These are phyloP conservation scores for Hymenoscyphus repandus DNA, from an alignment of 2,329 filamentous ascomycete species.

Conservation along the genomic window DNA sequence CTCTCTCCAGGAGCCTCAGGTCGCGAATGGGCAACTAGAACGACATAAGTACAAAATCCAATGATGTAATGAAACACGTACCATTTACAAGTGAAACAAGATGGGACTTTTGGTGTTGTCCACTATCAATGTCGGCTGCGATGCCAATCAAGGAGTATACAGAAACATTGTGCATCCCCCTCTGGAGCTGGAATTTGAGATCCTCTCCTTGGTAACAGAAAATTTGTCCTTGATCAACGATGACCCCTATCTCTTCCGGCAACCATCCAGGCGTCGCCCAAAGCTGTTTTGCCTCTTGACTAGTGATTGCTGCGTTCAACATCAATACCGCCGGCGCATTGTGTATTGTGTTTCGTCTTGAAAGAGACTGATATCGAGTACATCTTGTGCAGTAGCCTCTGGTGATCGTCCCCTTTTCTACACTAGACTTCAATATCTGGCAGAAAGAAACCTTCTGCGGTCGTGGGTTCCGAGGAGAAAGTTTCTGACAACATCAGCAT, in stretches of 20 bases:
- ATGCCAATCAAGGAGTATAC: constrained; percentile 90
- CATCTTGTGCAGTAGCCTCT: constrained; percentile 93
- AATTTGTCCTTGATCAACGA: constrained; percentile 85
- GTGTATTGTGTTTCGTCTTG: constrained; percentile 78
- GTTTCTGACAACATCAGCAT: constrained; percentile 37
- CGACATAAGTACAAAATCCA: constrained; percentile 11
- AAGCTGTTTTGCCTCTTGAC: constrained; percentile 67
- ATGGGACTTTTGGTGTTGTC: constrained; percentile 80
- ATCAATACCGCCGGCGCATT: constrained; percentile 80
- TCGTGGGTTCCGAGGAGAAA: constrained; percentile 43
- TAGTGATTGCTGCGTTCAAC: constrained; percentile 75
- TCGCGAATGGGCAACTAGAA: constrained; percentile 60
- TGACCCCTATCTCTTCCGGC: constrained; percentile 88
- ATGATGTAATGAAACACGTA: constrained; percentile 32
- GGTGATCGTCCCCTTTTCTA: constrained; percentile 83
- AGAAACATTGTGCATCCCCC: constrained; percentile 72
- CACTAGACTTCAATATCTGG: constrained; percentile 83
- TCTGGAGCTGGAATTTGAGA: constrained; percentile 68
- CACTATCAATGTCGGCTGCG: constrained; percentile 83
- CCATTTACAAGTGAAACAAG: constrained; percentile 88
- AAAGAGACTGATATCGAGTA: constrained; percentile 82
- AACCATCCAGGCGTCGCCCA: constrained; percentile 91
- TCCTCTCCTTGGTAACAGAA: constrained; percentile 94
- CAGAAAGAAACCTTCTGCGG: constrained; percentile 67
- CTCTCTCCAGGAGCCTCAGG: constrained; percentile 53